Base-by-base conservation (phyloP, 2,329 filamentous ascomycete species). In the Diplodia seriata region DNA sequence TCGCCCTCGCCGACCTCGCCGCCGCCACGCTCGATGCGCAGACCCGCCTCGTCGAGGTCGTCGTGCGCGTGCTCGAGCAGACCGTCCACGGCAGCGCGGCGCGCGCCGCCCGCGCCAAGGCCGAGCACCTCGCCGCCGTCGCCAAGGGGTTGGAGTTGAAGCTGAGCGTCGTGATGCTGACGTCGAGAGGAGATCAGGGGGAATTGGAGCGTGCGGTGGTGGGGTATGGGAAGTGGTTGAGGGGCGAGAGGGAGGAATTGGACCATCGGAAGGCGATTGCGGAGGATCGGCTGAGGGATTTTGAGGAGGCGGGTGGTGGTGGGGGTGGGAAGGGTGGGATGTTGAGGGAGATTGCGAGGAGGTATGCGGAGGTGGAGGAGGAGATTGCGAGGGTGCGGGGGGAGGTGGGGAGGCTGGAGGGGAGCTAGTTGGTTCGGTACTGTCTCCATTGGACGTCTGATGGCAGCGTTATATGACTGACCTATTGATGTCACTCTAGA, bases 1-100 rank as follows among this genome's bases (percentile, higher is more conserved):
- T 77, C 0, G 56, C 73, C 4, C 73, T 82, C 5, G 75, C 79
- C 2, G 75, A 80, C 20, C 74, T 76, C 5, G 68, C 75, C 2
- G 72, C 74, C 1, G 51, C 72, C 0, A 71, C 82, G 1, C 77
- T 83, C 7, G 61, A 70, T 3, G 70, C 76, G 0, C 79, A 83
- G 70, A 76, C 77, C 33, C 55, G 74, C 23, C 70, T 81, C 20
- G 74, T 82, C 12, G 75, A 78, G 51, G 72, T 74, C n/a, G 72
- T 74, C 49, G 81, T 85, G 59, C 76, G 75, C 18, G 76, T 79
- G 40, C 76, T 84, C 8, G 83, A 85, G 71, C 82, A 83, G 69
- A 82, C 78, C 0, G 78, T 83, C 43, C 81, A 84, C 70, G 83
- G 83, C 59, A 74, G 78, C 3, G 72, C 84, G 0, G 74, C 81